Percentiles rank a stretch among this genome's conserved stretches.
phyloP scores from a whole-genome alignment of 495 filamentous ascomycete genomes.

The Penicillium roqueforti region DNA sequence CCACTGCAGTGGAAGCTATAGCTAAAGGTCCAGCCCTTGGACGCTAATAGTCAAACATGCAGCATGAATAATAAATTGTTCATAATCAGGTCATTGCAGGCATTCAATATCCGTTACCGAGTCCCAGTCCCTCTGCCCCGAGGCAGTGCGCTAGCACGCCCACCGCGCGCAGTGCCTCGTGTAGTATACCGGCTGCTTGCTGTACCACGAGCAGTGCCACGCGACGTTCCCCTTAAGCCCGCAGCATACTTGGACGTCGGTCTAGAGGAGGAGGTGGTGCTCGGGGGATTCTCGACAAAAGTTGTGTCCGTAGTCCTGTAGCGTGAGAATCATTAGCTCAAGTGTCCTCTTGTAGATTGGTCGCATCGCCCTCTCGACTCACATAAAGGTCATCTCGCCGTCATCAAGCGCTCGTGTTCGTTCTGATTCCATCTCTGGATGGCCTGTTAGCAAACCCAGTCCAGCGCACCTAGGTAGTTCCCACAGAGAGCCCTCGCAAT shows the following conservation, averaged over 20 bases:
- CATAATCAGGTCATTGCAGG: neutral
- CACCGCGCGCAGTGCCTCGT: constrained; percentile 31
- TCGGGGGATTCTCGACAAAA: constrained; percentile 84
- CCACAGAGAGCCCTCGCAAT: neutral
- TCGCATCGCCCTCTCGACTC: constrained; percentile 23
- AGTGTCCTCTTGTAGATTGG: neutral
- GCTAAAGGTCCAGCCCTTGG: neutral
- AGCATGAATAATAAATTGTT: neutral
- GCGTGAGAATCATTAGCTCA: constrained; percentile 16
- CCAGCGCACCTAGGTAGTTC: neutral
- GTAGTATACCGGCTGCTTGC: constrained; percentile 42
- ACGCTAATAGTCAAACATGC: neutral
- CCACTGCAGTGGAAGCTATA: neutral
- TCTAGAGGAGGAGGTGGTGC: constrained; percentile 52
- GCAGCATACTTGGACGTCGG: constrained; percentile 59
- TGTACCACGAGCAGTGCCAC: constrained; percentile 37
- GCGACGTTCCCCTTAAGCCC: constrained; percentile 25
- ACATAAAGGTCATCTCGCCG: constrained; percentile 87
- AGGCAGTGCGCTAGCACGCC: constrained; percentile 40
- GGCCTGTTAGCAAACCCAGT: constrained; percentile 11
- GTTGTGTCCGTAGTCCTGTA: constrained; percentile 87
- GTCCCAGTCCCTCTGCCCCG: constrained; percentile 32
- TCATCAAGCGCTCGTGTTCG: constrained; percentile 36
- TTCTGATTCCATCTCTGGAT: constrained; percentile 33
- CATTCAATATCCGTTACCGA: constrained; percentile 19